Evolutionary conservation across 805 yeast species (phyloP).

Genomic region (Peterozyma toletana): DNA sequence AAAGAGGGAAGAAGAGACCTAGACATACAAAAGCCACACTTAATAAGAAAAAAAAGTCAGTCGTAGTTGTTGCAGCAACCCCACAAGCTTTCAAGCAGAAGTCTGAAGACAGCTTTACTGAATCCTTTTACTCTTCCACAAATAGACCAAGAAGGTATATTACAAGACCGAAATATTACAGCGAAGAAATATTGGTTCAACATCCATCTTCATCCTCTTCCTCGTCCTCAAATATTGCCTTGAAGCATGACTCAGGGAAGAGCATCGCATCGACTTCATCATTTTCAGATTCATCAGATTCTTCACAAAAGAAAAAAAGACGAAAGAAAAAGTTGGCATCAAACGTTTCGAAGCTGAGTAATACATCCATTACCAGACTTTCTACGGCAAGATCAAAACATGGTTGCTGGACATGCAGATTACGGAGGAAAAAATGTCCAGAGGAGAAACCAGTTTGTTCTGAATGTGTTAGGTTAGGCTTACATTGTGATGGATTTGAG

Average conservation of each 20-base stretch:
- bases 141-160: conserved; percentile 14
- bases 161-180: neutral
- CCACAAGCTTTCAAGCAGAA: no score
- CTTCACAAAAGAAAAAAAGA: neutral
- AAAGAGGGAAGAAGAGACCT: no score
- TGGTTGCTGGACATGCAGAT: conserved; percentile 78
- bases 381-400: conserved; percentile 36
- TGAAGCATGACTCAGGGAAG: no score
- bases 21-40: no score
- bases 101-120: no score
- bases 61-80: no score
- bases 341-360: neutral
- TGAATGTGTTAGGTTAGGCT: conserved; percentile 49
- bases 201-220: neutral
- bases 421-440: conserved; percentile 67
- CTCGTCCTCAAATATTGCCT: neutral
- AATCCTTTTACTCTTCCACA: neutral
- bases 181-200: neutral
- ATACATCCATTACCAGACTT: neutral
- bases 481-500: conserved; percentile 53
- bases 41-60: no score
- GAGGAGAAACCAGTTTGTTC: conserved; percentile 56
- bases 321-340: neutral
- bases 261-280: neutral
- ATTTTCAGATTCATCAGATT: neutral